A percentile compares a stretch with the other conserved stretches of the same genome.
phyloP scores from a whole-genome alignment of 169 alveolate species.

The Toxoplasma gondii region DNA sequence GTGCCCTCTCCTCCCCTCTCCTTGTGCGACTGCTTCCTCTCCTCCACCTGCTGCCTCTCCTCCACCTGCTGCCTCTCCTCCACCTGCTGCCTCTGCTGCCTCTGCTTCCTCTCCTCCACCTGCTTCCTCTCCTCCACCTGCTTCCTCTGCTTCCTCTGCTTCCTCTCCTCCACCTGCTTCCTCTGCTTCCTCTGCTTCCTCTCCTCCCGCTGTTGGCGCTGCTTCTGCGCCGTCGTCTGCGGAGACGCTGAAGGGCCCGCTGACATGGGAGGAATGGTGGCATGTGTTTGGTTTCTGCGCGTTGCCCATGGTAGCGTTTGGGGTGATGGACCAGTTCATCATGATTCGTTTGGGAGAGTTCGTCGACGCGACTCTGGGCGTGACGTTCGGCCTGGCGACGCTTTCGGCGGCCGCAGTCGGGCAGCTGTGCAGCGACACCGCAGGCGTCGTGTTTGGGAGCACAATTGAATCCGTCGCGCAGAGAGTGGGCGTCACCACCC shows the following conservation, averaged over 20 bases:
- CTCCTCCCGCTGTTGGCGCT: background rate
- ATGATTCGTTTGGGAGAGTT: constrained; percentile 71
- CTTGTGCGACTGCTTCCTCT: too few species aligned
- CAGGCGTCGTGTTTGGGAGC: constrained; percentile 68
- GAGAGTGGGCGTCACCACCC: constrained; percentile 18
- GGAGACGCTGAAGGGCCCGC: background rate
- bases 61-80: background rate
- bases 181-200: too few species aligned
- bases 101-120: background rate
- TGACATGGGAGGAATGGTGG: constrained; percentile 16
- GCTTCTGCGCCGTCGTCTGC: background rate
- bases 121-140: background rate
- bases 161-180: background rate
- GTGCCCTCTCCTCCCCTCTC: too few species aligned
- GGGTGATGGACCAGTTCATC: constrained; percentile 72
- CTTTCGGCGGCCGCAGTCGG: constrained; percentile 73
- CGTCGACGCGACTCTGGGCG: constrained; percentile 67
- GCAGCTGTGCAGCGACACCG: constrained; percentile 72
- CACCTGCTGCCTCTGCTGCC: too few species aligned
- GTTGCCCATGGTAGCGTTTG: constrained; percentile 72
- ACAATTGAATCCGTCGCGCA: constrained; percentile 57
- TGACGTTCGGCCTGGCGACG: constrained; percentile 67
- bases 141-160: background rate
- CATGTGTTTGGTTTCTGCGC: constrained; percentile 65
- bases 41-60: too few species aligned